Base-by-base conservation (phyloP, 441 rosid genomes). In the Manihot esculenta region DNA sequence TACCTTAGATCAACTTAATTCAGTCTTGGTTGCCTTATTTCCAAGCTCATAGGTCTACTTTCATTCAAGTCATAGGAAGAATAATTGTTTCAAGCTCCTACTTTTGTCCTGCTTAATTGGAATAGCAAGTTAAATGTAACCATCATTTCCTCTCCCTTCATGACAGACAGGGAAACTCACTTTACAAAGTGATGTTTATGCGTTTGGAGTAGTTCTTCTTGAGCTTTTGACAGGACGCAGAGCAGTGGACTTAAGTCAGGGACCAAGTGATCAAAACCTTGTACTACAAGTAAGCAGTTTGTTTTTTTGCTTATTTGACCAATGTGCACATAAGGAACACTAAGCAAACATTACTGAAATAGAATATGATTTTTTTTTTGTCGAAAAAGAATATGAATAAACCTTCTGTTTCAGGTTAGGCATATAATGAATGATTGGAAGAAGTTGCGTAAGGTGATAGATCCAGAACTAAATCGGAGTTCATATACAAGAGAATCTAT, bases 161-260 rank as follows among this genome's bases (percentile, higher is more conserved):
- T 72, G 70, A 72, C 87, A 94, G 97, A 94, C 99, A 70, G 97
- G 99, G 66, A 94, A 92, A 71, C 91, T 92, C 74, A 90, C 97
- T 55, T 74, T 94, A 79, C 92, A 92, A 80, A 90, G 96, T 66
- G 99, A 94, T 83, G 96, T 92, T 42, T 94, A 94, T 81, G 97
- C 97, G 75, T 94, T 90, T 53, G 96, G 99, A 5, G 96, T 90
- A 65, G 97, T 94, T 75, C 96, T 94, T 69, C 83, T 94, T 57
- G 97, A 94, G 83, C 94, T 92, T 74, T 82, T 92, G 75, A 94
- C 97, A 1, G 99, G 97, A 60, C 89, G 97, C 51, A 86, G 96
- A 84, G 97, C 99, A 0, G 88, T 94, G 56, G 97, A 90, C 86
- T 74, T 90, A 76, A 89, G 80, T 84, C 97, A 89, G 73, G 97